Evolutionary conservation across 2,329 filamentous ascomycete species (phyloP).

Genomic region (Microsporum ferrugineum): DNA sequence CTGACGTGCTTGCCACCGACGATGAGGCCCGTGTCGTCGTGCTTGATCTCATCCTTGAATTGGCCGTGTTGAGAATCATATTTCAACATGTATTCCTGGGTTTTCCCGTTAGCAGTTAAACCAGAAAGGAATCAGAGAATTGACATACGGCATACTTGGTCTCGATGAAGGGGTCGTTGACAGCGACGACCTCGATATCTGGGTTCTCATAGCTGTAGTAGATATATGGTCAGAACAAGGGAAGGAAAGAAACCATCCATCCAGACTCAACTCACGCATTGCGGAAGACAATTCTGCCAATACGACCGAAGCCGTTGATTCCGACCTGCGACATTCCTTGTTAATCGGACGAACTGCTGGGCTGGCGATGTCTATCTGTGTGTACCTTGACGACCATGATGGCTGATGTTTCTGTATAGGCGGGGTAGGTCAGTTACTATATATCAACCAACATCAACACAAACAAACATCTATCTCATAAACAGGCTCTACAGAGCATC

Average conservation of each 20-base stretch:
- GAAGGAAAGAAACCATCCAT: not conserved
- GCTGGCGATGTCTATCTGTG: not conserved
- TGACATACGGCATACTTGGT: slow-evolving; percentile 84
- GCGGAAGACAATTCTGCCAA: slow-evolving; percentile 97
- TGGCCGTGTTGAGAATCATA: slow-evolving; percentile 94
- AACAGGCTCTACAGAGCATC: not conserved
- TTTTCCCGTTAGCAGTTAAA: not conserved
- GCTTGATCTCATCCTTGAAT: slow-evolving; percentile 85
- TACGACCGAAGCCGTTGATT: slow-evolving; percentile 99
- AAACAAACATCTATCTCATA: not conserved
- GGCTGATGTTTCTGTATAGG: slow-evolving; percentile 8
- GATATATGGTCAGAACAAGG: not conserved
- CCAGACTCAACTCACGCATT: slow-evolving; percentile 60
- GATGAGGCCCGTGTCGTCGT: slow-evolving; percentile 59
- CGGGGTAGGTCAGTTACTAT: slow-evolving; percentile 6
- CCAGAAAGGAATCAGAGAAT: slow-evolving; percentile 8
- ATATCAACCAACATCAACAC: not conserved
- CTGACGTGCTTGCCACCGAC: slow-evolving; percentile 92
- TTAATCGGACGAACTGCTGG: not conserved
- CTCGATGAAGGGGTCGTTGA: slow-evolving; percentile 99
- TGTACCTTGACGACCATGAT: slow-evolving; percentile 17
- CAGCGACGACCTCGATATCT: slow-evolving; percentile 84
- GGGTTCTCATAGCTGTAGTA: slow-evolving; percentile 62
- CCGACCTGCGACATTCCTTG: slow-evolving; percentile 56
- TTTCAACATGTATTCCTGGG: slow-evolving; percentile 96